phyloP scores from a whole-genome alignment of 345 rosid genomes.

The Anastatica hierochuntica region DNA sequence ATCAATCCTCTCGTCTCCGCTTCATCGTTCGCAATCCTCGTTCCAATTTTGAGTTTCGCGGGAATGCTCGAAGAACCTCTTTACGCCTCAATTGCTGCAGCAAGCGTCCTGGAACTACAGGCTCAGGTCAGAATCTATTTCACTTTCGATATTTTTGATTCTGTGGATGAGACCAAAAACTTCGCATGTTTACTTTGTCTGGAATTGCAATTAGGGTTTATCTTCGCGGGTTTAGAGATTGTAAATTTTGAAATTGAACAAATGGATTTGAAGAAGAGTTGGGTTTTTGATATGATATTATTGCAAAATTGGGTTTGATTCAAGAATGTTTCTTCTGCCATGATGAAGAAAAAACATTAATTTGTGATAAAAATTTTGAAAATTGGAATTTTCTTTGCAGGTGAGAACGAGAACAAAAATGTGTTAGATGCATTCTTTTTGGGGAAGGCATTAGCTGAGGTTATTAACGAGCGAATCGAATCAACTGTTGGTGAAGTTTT shows the following conservation, averaged over 20 bases:
- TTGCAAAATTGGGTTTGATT: no score
- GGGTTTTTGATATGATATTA: no score
- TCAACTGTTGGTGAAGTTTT: conserved; percentile 77
- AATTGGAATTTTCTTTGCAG: conserved; percentile 27
- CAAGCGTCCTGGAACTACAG: conserved; percentile 21
- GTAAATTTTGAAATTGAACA: no score
- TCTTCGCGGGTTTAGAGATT: neutral
- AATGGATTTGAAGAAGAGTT: no score
- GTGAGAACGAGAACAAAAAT: conserved; percentile 50
- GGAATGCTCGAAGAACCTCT: conserved; percentile 13
- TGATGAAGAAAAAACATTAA: no score
- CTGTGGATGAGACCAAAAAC: no score
- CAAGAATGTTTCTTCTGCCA: no score
- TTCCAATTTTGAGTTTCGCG: conserved; percentile 17
- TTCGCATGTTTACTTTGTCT: no score
- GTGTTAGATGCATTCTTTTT: conserved; percentile 88
- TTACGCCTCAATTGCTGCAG: conserved; percentile 29
- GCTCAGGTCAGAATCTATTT: conserved; percentile 29
- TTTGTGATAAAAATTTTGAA: neutral
- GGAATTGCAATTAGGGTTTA: no score
- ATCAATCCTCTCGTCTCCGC: conserved; percentile 5
- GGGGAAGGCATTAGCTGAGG: conserved; percentile 91
- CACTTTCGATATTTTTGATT: neutral
- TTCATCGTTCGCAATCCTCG: no score
- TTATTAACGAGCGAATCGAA: conserved; percentile 68